Evolutionary conservation across 257 asterid species (phyloP).

Genomic region (Leptodermis oblonga): DNA sequence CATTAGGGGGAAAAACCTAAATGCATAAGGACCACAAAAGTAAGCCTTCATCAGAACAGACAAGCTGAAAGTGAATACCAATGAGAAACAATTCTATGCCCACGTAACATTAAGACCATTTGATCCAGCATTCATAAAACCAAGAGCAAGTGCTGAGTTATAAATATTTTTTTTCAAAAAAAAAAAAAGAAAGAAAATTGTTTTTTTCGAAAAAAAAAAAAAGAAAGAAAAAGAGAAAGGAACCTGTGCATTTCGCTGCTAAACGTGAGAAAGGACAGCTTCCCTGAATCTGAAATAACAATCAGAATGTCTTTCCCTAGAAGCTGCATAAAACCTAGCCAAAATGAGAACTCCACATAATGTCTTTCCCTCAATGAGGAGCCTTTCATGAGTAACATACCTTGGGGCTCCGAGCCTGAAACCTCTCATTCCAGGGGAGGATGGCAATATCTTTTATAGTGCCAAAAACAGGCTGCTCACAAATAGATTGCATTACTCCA

Average conservation of each 20-base stretch:
- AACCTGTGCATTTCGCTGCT: conserved; percentile 96
- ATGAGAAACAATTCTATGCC: neutral
- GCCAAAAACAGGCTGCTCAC: conserved; percentile 95
- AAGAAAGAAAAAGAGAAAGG: conserved; percentile 12
- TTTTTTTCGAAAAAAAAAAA: conserved; percentile 16
- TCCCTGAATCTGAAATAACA: conserved; percentile 93
- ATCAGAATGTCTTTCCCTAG: conserved; percentile 68
- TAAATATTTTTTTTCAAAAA: no score
- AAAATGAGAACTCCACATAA: conserved; percentile 16
- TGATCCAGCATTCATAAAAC: conserved; percentile 5
- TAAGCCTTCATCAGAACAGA: conserved; percentile 12
- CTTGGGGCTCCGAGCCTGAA: conserved; percentile 56
- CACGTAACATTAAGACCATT: neutral
- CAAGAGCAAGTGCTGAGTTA: neutral
- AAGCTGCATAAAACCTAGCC: conserved; percentile 43
- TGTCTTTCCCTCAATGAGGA: neutral
- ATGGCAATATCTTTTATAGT: conserved; percentile 80
- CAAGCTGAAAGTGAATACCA: neutral
- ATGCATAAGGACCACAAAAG: conserved; percentile 3
- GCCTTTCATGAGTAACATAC: conserved; percentile 24
- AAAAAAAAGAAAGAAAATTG: no score
- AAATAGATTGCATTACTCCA: conserved; percentile 72
- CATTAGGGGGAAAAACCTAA: conserved; percentile 69
- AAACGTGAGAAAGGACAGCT: conserved; percentile 81
- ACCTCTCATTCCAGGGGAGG: conserved; percentile 72